phyloP scores from a whole-genome alignment of 768 basidiomycete species.

The Russula emetica region DNA sequence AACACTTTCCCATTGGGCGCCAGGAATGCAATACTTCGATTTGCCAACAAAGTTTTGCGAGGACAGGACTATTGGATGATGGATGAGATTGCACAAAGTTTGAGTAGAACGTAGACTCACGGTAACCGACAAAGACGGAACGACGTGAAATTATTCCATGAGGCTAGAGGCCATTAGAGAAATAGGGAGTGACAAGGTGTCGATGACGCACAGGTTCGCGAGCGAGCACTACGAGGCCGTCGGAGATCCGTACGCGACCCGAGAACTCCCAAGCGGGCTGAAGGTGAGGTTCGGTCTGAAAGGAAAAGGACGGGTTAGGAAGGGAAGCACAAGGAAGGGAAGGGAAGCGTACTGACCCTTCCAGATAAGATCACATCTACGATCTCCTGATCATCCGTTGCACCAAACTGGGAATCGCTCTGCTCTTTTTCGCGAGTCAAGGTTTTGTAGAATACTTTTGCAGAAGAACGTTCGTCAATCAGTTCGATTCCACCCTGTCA shows the following conservation, averaged over 20 bases:
- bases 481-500: conserved; percentile 20
- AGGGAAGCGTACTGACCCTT: conserved; percentile 10
- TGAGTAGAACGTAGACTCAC: conserved; percentile 1
- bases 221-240: conserved; percentile 25
- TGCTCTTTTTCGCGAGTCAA: conserved; percentile 8
- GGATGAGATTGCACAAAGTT: not conserved
- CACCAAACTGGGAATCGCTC: not conserved
- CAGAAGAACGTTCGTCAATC: not conserved
- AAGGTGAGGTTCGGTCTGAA: conserved; percentile 14
- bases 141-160: not conserved
- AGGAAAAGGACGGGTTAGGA: not conserved
- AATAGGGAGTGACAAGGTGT: not conserved
- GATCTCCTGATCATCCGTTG: conserved; percentile 1
- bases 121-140: conserved; percentile 23
- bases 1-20: conserved; percentile 22
- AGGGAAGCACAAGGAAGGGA: not conserved
- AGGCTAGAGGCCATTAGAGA: conserved; percentile 7
- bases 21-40: conserved; percentile 18
- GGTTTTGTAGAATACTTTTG: conserved; percentile 22
- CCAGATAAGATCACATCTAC: conserved; percentile 27
- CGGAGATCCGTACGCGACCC: conserved; percentile 26
- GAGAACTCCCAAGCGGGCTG: conserved; percentile 17
- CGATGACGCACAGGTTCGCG: conserved; percentile 14
- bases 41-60: conserved; percentile 27
- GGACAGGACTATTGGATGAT: conserved; percentile 21